Conservation (phyloP, 2,329 filamentous ascomycete genomes). For the Trichoderma brevicompactum region DNA sequence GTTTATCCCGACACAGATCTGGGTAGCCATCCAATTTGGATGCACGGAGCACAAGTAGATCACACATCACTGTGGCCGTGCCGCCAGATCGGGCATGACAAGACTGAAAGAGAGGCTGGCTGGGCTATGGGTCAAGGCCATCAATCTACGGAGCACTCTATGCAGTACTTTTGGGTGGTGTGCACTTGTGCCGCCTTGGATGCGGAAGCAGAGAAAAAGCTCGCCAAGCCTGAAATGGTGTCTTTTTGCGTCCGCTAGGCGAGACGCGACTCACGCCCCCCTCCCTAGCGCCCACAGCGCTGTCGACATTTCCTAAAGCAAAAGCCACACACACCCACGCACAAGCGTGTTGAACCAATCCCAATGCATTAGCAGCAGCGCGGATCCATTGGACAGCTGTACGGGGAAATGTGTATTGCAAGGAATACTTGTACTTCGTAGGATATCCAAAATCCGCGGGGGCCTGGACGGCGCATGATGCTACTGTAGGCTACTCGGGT, state of each 20-base stretch:
- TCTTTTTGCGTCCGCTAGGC: slow-evolving; percentile 22
- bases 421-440: no score
- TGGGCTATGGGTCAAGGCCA: neutral
- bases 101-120: slow-evolving; percentile 2
- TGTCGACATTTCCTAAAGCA: slow-evolving; percentile 9
- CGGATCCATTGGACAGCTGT: slow-evolving; percentile 13
- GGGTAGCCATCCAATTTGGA: neutral
- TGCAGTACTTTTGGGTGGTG: neutral
- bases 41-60: neutral
- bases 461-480: slow-evolving; percentile 7
- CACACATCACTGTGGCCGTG: neutral
- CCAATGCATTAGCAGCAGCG: slow-evolving; percentile 6
- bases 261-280: slow-evolving; percentile 13
- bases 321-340: neutral
- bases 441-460: slow-evolving; percentile 4
- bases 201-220: slow-evolving; percentile 11
- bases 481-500: slow-evolving; percentile 19
- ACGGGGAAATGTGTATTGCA: slow-evolving; percentile 4
- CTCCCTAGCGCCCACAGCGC: neutral
- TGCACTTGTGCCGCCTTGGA: neutral
- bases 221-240: slow-evolving; percentile 24
- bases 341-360: neutral
- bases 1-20: neutral
- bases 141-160: no score
- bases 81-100: slow-evolving; percentile 19